Evolutionary conservation across 768 basidiomycete genomes (phyloP), one percentile per base, ranked within the genome.

Genomic region (Trametes gibbosa): DNA sequence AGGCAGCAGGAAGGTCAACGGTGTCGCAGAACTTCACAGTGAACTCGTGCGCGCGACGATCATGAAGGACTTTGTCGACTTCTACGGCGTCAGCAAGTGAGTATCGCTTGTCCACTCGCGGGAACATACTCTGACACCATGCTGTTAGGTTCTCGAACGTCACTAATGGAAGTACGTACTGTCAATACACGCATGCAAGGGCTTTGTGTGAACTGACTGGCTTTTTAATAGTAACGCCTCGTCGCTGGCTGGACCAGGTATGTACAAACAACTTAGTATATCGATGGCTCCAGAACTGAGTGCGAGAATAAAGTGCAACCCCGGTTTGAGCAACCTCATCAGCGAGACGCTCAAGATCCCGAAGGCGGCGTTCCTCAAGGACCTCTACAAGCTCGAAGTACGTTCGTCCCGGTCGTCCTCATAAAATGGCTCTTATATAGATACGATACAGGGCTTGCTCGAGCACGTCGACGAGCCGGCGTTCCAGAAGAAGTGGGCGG

Each of bases 21-120:
- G 97, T 68, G 97, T 98, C 14, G 96, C 97, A 10, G 96, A 95
- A 83, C 79, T 98, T 25, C 97, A 98, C 78, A 90, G 87, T 59
- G 88, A 93, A 53, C 83, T 98, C 43, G 90, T 98, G 52, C 81
- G 79, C 72, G 86, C 86, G 21, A 92, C 89, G 7, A 90, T 92
- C 65, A 71, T 90, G 66, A 91, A 89, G 69, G 95, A 97, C 75
- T 96, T 96, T 69, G 95, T 97, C 47, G 94, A 97, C 32, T 92
- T 90, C 72, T 90, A 86, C 68, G 96, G 96, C 2, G 70, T 84
- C 60, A 89, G 89, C 86, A 95, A 90, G 86, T 78, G 62, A 13
- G 67, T 62, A 10, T 25, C 29, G 29, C 4, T 32, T 10, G 29
- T 32, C 10, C 5, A 5, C 10, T 32, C 5, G 29, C 29, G 29